Conservation (phyloP, 2,329 filamentous ascomycete species). For the Knoxdaviesia proteae region DNA sequence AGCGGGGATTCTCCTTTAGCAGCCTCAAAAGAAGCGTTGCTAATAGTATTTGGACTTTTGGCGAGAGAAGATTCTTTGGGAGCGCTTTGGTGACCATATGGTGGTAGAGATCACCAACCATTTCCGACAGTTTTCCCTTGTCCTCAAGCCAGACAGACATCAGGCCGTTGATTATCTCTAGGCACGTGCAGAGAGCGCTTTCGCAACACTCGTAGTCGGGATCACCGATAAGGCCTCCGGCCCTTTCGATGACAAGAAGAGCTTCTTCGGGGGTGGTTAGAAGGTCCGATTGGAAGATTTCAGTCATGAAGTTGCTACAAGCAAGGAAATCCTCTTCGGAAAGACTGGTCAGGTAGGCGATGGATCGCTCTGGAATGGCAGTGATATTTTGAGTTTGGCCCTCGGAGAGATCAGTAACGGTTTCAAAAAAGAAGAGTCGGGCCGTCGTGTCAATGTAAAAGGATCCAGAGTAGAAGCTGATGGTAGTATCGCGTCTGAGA, state of each 20-base stretch:
- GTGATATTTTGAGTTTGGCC: constrained; percentile 9
- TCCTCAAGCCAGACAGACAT: constrained; percentile 41
- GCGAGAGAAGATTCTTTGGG: constrained; percentile 47
- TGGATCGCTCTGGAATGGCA: constrained; percentile 25
- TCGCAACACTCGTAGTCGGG: constrained; percentile 55
- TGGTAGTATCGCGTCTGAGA: constrained; percentile 6
- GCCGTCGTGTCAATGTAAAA: constrained; percentile 27
- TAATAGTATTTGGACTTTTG: constrained; percentile 44
- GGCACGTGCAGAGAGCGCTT: constrained; percentile 42
- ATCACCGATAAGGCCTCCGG: constrained; percentile 29
- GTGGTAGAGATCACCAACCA: constrained; percentile 56
- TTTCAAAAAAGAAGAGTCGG: constrained; percentile 22
- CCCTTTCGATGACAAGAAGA: constrained; percentile 23
- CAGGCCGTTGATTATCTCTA: constrained; percentile 47
- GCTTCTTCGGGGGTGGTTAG: constrained; percentile 25
- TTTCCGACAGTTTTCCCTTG: constrained; percentile 36
- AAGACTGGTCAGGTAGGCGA: constrained; percentile 27
- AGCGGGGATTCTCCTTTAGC: constrained; percentile 44
- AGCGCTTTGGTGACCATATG: constrained; percentile 53
- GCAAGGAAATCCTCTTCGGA: constrained; percentile 31
- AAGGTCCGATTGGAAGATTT: constrained; percentile 33
- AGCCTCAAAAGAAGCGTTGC: constrained; percentile 49
- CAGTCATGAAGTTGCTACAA: constrained; percentile 26
- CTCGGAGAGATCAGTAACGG: constrained; percentile 13
- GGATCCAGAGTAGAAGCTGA: constrained; percentile 19